A percentile compares a stretch with the other conserved stretches of the same genome.
Conservation (phyloP, 1,284 basidiomycete species). For the Cerrena zonata region DNA sequence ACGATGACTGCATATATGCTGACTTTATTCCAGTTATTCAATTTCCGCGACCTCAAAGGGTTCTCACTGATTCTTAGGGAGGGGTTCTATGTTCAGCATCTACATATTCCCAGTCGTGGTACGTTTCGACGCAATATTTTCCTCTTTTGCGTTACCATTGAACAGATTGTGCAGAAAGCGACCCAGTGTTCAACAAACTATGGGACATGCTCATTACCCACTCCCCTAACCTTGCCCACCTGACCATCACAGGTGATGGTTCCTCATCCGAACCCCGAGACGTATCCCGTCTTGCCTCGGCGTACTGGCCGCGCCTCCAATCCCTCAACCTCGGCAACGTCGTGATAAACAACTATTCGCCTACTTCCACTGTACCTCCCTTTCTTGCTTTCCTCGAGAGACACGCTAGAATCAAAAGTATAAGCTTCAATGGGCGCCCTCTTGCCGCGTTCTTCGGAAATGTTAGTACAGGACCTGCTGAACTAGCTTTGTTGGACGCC, state of each 20-base stretch:
- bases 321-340: constrained; percentile 54
- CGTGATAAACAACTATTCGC: constrained; percentile 38
- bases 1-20: constrained; percentile 7
- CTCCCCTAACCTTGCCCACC: constrained; percentile 54
- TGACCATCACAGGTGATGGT: not conserved
- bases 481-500: not conserved
- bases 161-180: constrained; percentile 26
- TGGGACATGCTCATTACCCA: constrained; percentile 64
- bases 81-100: constrained; percentile 55
- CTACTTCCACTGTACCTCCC: not conserved
- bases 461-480: not conserved
- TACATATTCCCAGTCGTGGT: constrained; percentile 50
- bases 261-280: not conserved
- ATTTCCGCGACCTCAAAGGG: constrained; percentile 53
- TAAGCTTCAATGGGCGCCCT: constrained; percentile 51
- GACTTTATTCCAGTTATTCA: constrained; percentile 45
- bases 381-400: constrained; percentile 63
- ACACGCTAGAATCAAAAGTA: constrained; percentile 47
- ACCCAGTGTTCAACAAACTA: constrained; percentile 40
- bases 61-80: constrained; percentile 55
- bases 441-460: constrained; percentile 23
- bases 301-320: constrained; percentile 8
- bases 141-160: constrained; percentile 3
- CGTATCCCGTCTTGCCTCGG: not conserved
- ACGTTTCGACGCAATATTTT: constrained; percentile 15